Base-by-base conservation (phyloP, 1,284 basidiomycete genomes). In the Tilletia caries region DNA sequence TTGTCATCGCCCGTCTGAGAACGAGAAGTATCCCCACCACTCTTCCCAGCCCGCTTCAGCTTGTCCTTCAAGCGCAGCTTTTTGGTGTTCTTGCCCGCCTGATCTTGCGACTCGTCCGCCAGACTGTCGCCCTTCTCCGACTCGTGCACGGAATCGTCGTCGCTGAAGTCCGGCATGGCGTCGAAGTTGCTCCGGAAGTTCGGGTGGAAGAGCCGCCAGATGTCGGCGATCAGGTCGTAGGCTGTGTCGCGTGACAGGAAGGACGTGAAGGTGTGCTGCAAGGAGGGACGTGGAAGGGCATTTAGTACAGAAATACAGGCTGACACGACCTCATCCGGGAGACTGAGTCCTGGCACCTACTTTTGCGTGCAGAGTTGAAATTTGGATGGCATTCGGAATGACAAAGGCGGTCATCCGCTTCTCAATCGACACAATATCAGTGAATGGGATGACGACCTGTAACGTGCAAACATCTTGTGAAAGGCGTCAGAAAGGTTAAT, bases 361-460 rank as follows among this genome's bases (percentile, higher is more conserved):
- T 71, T 86, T 86, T 48, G 85, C 84, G 71, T 90, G 89, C 33
- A 89, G 87, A 0, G 95, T 97, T 15, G 90, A 89, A 68, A 98
- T 88, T 77, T 92, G 91, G 76, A 99, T 95, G 10, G 94, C 95
- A 82, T 98, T 99, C 15, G 96, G 95, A 73, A 98, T 99, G 70
- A 99, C 93, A 75, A 96, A 92, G 0, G 95, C 95, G 0, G 96
- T 98, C 93, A 95, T 98, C 78, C 91, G 92, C 87, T 98, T 98
- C 83, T 98, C 95, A 60, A 99, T 89, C 15, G 89, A 86, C 43
- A 88, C 90, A 69, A 98, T 91, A 76, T 98, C 94, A 79, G 90
- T 89, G 75, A 98, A 96, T 2, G 95, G 91, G 70, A 98, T 89
- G 50, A 91, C 90, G 72, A 97, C 87, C 93, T 95, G 84, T 58